These are phyloP conservation scores for Backusella circina DNA, from an alignment of 192 early-diverging fungal species.

Conservation along the genomic window DNA sequence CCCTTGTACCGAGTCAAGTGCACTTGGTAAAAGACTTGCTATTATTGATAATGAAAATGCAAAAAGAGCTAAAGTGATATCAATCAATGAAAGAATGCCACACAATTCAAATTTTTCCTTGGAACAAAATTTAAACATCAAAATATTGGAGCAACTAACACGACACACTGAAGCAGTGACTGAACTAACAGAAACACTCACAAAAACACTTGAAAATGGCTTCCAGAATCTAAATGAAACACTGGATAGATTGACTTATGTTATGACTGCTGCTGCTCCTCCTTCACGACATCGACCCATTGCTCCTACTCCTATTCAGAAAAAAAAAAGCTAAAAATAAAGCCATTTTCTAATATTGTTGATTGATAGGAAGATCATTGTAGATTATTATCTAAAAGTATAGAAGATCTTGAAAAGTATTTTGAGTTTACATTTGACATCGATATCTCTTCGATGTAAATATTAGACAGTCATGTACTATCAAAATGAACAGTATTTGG, in stretches of 20 bases:
- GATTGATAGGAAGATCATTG: too few relatives aligned
- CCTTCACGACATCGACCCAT: not conserved
- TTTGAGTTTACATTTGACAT: too few relatives aligned
- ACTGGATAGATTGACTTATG: not conserved
- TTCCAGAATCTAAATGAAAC: not conserved
- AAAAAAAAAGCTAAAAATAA: not conserved
- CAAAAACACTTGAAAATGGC: not conserved
- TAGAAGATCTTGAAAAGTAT: too few relatives aligned
- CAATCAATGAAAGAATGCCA: not conserved
- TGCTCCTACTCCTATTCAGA: not conserved
- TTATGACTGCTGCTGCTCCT: not conserved
- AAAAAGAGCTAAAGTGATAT: not conserved
- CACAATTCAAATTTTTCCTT: not conserved
- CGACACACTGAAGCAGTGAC: not conserved
- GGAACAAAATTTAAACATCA: not conserved
- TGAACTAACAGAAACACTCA: not conserved
- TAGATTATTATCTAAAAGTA: too few relatives aligned
- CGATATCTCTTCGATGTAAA: too few relatives aligned
- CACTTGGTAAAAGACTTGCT: not conserved
- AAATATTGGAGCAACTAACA: not conserved
- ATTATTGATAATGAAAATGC: not conserved
- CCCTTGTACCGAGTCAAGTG: not conserved
- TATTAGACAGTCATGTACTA: too few relatives aligned
- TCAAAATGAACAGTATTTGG: too few relatives aligned
- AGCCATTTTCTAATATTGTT: too few relatives aligned